Evolutionary conservation across 2,329 filamentous ascomycete genomes (phyloP), one percentile per base, ranked within the genome.

Genomic region (Venturia carpophila): DNA sequence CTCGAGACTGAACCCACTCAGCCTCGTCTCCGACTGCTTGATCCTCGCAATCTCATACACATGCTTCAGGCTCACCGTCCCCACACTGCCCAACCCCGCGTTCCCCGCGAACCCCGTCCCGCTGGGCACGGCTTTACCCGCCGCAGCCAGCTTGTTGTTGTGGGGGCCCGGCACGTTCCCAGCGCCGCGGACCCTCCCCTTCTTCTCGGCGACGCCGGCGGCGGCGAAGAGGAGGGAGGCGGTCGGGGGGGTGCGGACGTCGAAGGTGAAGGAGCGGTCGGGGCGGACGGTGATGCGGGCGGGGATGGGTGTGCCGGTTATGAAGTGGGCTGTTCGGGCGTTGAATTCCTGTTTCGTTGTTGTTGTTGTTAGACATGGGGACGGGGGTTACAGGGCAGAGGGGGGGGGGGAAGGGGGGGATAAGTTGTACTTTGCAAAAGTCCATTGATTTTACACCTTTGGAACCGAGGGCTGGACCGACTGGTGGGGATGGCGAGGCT

Each of bases 371-470:
- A 60, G 63, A 66, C 9, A 39, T 21, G 60, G 66, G 9, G 39
- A 64, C 45, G 19, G 67, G 52, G 55, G 6, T 34, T n/a, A 6
- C 37, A 24, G 30, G 45, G 39, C 64, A 64, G 17, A 61, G 58
- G 67, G 60, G 55, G n/a, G 30, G 45, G 39, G 65, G 63, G 13
- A 61, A 60, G 49, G 58, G 27, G 41, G 17, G n/a, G 10, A 21
- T 34, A 34, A 6, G 17, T 19, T 74, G 66, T 75, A 96, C 93
- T 84, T 97, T 97, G 86, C 94, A 97, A 77, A 97, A 99, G 79
- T 99, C 94, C 88, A 99, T 99, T 66, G 90, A 95, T 82, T 99
- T 99, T 68, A 99, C 90, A 82, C 94, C 94, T 82, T 97, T 97
- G 76, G 88, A 93, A 79, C 94, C 94, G 69, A 99, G 84, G 64